Evolutionary conservation across 148 eudicot species (phyloP).

Genomic region (Dianthus caryophyllus): DNA sequence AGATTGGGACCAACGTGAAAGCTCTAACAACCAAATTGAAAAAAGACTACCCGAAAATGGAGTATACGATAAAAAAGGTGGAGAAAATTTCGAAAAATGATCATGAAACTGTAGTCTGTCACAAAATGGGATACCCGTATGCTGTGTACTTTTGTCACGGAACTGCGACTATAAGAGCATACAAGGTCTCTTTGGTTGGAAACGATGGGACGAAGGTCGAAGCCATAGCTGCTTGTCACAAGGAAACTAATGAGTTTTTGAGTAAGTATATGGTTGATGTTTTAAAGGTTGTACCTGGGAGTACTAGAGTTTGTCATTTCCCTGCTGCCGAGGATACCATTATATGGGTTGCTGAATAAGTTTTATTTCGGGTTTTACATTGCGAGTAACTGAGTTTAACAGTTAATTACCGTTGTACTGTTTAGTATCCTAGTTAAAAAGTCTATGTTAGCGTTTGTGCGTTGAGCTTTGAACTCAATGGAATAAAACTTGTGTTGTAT

Average conservation of each 20-base stretch:
- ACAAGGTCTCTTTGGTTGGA: conserved; percentile 34
- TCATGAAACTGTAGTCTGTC: conserved; percentile 38
- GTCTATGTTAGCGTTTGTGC: too few relatives aligned
- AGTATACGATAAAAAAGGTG: conserved; percentile 10
- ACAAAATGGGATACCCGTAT: conserved; percentile 42
- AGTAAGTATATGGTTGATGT: conserved; percentile 39
- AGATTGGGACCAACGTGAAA: conserved; percentile 22
- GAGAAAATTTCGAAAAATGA: conserved; percentile 5
- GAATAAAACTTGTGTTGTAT: too few relatives aligned
- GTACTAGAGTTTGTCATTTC: conserved; percentile 48
- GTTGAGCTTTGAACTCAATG: too few relatives aligned
- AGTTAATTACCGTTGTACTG: too few relatives aligned
- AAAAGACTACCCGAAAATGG: conserved; percentile 17
- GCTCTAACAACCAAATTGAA: conserved; percentile 14
- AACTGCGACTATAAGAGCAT: conserved; percentile 31
- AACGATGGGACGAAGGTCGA: conserved; percentile 35
- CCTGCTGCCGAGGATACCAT: conserved; percentile 38
- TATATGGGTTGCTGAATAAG: conserved; percentile 41
- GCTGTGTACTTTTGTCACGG: conserved; percentile 53
- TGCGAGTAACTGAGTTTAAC: too few relatives aligned
- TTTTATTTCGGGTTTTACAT: not conserved
- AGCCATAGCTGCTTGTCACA: conserved; percentile 49
- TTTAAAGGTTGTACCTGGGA: conserved; percentile 47
- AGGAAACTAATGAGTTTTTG: conserved; percentile 38
- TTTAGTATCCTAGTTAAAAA: too few relatives aligned